Base-by-base conservation (phyloP, 306 rosid genomes). In the Spatholobus suberectus region DNA sequence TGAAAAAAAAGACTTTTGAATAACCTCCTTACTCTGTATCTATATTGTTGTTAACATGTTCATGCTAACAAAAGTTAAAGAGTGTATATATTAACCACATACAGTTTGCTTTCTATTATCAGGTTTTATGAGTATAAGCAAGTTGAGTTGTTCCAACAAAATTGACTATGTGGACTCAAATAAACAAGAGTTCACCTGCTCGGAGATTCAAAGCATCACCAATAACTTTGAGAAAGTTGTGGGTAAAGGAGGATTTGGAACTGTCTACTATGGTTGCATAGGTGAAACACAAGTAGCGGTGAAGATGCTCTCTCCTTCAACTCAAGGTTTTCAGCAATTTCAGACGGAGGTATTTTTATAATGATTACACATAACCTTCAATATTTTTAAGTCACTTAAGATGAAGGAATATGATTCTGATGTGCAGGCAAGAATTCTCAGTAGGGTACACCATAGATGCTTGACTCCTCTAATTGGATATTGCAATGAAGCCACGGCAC, bases 251-350 rank as follows among this genome's bases (percentile, higher is more conserved):
- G n/a, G n/a, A n/a, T n/a, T n/a, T n/a, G n/a, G n/a, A n/a, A n/a
- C n/a, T n/a, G n/a, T n/a, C n/a, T n/a, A n/a, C n/a, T n/a, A n/a
- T n/a, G n/a, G n/a, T n/a, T n/a, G n/a, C n/a, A n/a, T n/a, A n/a
- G n/a, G n/a, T n/a, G n/a, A n/a, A n/a, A n/a, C n/a, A n/a, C n/a
- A n/a, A n/a, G n/a, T n/a, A n/a, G n/a, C n/a, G n/a, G n/a, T 86
- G n/a, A 84, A 89, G 70, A 78, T 86, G 81, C 70, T 89, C 10
- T 89, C 90, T 55, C 84, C 79, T 14, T 46, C 85, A 72, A 69
- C 88, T 1, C 85, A 84, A 79, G 88, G 87, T 8, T 76, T 58
- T 68, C 78, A 47, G 43, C 80, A 86, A 72, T 86, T 89, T 73
- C 79, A 10, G 0, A 46, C 52, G 2, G 52, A 46, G 52, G 52